These are phyloP conservation scores for Aspergillus campestris DNA, from an alignment of 495 filamentous ascomycete species.

Conservation along the genomic window DNA sequence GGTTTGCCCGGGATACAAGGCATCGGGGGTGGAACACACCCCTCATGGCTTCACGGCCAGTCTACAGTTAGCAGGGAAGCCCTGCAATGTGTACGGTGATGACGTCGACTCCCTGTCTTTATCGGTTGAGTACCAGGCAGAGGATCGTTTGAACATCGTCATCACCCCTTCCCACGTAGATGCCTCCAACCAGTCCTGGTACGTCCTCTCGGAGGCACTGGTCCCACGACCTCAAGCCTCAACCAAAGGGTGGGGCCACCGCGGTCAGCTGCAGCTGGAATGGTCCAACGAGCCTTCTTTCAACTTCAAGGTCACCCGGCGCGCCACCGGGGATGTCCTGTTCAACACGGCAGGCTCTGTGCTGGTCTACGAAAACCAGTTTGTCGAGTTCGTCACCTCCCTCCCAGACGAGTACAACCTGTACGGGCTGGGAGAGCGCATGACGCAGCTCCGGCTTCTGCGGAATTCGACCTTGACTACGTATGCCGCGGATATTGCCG, in stretches of 20 bases:
- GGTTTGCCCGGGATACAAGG: slow-evolving; percentile 57
- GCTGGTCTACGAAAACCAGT: slow-evolving; percentile 56
- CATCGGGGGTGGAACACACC: slow-evolving; percentile 39
- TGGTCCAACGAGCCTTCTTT: slow-evolving; percentile 56
- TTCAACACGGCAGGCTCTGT: slow-evolving; percentile 49
- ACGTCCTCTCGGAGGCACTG: slow-evolving; percentile 53
- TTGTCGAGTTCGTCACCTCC: slow-evolving; percentile 51
- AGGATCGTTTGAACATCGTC: slow-evolving; percentile 43
- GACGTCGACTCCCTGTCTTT: slow-evolving; percentile 51
- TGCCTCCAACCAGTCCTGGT: slow-evolving; percentile 58
- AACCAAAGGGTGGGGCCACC: slow-evolving; percentile 19
- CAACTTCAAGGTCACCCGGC: slow-evolving; percentile 48
- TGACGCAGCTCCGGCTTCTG: slow-evolving; percentile 49
- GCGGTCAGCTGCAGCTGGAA: slow-evolving; percentile 46
- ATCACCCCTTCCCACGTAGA: slow-evolving; percentile 55
- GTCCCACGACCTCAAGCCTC: slow-evolving; percentile 51
- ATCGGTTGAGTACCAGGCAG: slow-evolving; percentile 48
- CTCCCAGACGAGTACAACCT: slow-evolving; percentile 55
- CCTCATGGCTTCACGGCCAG: slow-evolving; percentile 43
- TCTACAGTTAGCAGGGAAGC: slow-evolving; percentile 43
- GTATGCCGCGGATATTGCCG: slow-evolving; percentile 61
- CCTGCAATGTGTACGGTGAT: slow-evolving; percentile 55
- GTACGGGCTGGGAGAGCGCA: slow-evolving; percentile 54
- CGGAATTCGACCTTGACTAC: slow-evolving; percentile 57
- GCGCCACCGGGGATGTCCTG: slow-evolving; percentile 47